A percentile compares a stretch with the other conserved stretches of the same genome.
Conservation (phyloP, 2,329 filamentous ascomycete species). For the Myrmaecium sp. region DNA sequence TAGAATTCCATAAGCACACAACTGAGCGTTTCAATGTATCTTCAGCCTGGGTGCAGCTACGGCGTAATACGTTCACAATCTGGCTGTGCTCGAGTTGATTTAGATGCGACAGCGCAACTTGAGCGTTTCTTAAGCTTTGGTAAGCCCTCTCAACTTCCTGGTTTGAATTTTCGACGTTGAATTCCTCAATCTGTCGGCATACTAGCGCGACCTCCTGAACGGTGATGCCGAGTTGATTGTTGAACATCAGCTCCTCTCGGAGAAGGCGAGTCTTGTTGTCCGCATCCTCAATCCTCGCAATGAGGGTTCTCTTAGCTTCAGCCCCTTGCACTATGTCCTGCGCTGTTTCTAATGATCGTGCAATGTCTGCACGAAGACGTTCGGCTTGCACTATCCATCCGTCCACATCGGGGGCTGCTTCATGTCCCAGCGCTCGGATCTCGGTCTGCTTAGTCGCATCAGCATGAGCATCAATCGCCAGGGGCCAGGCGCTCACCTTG, state of each 20-base stretch:
- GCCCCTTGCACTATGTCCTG: conserved; percentile 66
- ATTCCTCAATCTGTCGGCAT: conserved; percentile 24
- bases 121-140: too few relatives aligned
- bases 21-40: too few relatives aligned
- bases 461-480: conserved; percentile 8
- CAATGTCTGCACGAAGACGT: conserved; percentile 70
- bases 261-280: conserved; percentile 37
- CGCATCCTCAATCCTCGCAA: conserved; percentile 46
- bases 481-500: conserved; percentile 24
- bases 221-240: conserved; percentile 36
- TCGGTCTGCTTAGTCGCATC: conserved; percentile 38
- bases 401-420: conserved; percentile 63
- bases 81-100: too few relatives aligned
- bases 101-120: too few relatives aligned
- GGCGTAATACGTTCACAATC: too few relatives aligned
- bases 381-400: conserved; percentile 77
- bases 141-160: too few relatives aligned
- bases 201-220: conserved; percentile 6
- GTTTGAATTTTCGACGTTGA: too few relatives aligned
- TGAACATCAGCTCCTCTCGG: conserved; percentile 42
- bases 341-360: conserved; percentile 60
- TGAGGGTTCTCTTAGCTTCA: conserved; percentile 47
- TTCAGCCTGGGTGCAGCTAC: too few relatives aligned
- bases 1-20: too few relatives aligned
- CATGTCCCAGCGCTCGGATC: conserved; percentile 58